Percentiles rank a stretch among this genome's conserved stretches.
phyloP scores from a whole-genome alignment of 495 filamentous ascomycete species.

The Penicillium nucicola region DNA sequence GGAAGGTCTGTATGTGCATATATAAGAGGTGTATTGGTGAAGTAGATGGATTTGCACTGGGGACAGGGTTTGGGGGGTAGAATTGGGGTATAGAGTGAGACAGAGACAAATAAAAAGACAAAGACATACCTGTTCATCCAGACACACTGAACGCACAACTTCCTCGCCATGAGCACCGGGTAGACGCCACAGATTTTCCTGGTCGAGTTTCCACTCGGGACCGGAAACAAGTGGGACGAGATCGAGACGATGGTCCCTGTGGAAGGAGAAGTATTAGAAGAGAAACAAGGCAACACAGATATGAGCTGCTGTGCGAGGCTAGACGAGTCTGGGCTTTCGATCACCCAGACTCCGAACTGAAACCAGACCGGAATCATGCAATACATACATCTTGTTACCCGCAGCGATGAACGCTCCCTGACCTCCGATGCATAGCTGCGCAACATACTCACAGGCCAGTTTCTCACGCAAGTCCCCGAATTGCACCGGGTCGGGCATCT shows the following conservation, averaged over 20 bases:
- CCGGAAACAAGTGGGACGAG: constrained; percentile 60
- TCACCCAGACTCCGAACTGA: too few relatives aligned
- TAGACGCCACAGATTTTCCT: constrained; percentile 59
- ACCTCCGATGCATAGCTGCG: constrained; percentile 63
- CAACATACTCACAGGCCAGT: constrained; percentile 78
- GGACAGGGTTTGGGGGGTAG: too few relatives aligned
- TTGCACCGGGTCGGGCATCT: constrained; percentile 49
- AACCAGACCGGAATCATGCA: background rate
- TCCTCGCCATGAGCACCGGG: constrained; percentile 80
- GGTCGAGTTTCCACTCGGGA: constrained; percentile 59
- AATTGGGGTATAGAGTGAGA: too few relatives aligned
- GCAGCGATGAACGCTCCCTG: constrained; percentile 43
- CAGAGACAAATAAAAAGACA: too few relatives aligned
- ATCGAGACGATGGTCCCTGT: constrained; percentile 62
- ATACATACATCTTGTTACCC: constrained; percentile 41
- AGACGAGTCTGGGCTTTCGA: background rate
- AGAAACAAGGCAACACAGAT: background rate
- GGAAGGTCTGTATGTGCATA: too few relatives aligned
- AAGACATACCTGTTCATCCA: constrained; percentile 61
- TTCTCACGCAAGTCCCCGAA: constrained; percentile 73
- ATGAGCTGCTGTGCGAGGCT: background rate
- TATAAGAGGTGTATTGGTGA: too few relatives aligned
- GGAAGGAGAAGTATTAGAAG: constrained; percentile 1
- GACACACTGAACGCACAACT: constrained; percentile 73
- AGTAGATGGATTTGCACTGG: too few relatives aligned